Evolutionary conservation across 257 asterid species (phyloP), one percentile per base, ranked within the genome.

Genomic region (Solanum sejunctum): DNA sequence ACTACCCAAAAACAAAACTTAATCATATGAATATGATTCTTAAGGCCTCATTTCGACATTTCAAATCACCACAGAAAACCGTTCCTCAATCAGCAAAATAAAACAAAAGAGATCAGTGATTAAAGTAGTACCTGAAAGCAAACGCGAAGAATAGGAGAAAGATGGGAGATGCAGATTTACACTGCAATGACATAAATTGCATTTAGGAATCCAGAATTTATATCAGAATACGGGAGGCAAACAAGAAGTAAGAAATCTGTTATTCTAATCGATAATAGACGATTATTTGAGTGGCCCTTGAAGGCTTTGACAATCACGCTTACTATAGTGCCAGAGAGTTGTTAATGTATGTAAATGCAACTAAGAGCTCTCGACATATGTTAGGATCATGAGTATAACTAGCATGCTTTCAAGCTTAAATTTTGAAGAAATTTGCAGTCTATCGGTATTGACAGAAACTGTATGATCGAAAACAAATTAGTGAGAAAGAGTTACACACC

Each of bases 101-200:
- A 49, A 75, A 1, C 63, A 23, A 8, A 9, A 51, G 47, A 77
- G 63, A 51, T 9, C 64, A 52, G 47, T 26, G 10, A 1, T 23
- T 77, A 51, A 26, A 51, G 47, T 51, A 51, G 55, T 90, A 97
- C 99, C 99, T 95, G 98, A 97, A 97, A 82, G 98, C 96, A 89
- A 97, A 95, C 86, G 99, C 99, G 86, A 97, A 97, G 63, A 95
- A 85, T 57, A 97, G 99, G 88, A 97, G 98, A 91, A 97, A 97
- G 90, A 97, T 95, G 73, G 99, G 99, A 61, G 98, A 86, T 17
- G 99, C 99, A 23, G 99, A 95, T 95, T 97, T 97, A 91, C 99
- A 97, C 99, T 97, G 98, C 93, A 92, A 78, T 77, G 64, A 52
- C 47, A 52, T 77, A 51, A 26, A 77, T 77, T 51, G 47, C 26